Evolutionary conservation across 192 early-diverging fungal species (phyloP).

Genomic region (Entomortierella lignicola): DNA sequence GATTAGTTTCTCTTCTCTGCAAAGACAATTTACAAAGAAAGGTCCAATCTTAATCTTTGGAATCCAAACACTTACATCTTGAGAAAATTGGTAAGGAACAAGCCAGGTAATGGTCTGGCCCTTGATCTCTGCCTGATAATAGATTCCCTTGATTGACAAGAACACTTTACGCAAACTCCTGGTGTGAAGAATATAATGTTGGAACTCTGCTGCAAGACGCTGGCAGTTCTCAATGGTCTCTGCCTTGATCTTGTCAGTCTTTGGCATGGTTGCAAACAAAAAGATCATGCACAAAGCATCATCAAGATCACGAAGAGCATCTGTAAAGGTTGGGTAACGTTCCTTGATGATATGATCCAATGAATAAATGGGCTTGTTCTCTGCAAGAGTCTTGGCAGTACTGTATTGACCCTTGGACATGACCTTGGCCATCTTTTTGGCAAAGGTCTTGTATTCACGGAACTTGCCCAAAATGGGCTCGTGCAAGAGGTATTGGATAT

Average conservation of each 20-base stretch:
- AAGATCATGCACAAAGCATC: slow-evolving; percentile 98
- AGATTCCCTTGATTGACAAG: slow-evolving; percentile 99
- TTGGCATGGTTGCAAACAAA: slow-evolving; percentile 92
- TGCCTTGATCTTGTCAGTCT: slow-evolving; percentile 67
- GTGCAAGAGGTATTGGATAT: slow-evolving; percentile 94
- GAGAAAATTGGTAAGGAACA: slow-evolving; percentile 95
- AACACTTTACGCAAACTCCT: slow-evolving; percentile 89
- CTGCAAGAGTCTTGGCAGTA: slow-evolving; percentile 79
- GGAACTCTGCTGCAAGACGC: slow-evolving; percentile 90
- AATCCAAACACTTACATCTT: slow-evolving; percentile 65
- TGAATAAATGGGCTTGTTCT: slow-evolving; percentile 84
- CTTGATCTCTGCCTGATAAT: slow-evolving; percentile 98
- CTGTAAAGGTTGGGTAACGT: slow-evolving; percentile 92
- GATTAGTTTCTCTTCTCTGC: too few relatives aligned
- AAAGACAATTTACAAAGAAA: background rate
- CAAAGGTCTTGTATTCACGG: slow-evolving; percentile 91
- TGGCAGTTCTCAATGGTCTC: slow-evolving; percentile 81
- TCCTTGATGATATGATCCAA: slow-evolving; percentile 96
- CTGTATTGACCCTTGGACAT: slow-evolving; percentile 84
- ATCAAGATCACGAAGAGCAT: slow-evolving; percentile 95
- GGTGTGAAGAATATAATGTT: slow-evolving; percentile 87
- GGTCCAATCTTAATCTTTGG: background rate
- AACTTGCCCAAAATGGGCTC: slow-evolving; percentile 95
- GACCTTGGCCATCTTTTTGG: slow-evolving; percentile 88
- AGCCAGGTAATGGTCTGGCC: slow-evolving; percentile 96